Percentiles rank a stretch among this genome's conserved stretches.
Evolutionary conservation across 768 basidiomycete genomes (phyloP).

Genomic region (Podaxis sp.): DNA sequence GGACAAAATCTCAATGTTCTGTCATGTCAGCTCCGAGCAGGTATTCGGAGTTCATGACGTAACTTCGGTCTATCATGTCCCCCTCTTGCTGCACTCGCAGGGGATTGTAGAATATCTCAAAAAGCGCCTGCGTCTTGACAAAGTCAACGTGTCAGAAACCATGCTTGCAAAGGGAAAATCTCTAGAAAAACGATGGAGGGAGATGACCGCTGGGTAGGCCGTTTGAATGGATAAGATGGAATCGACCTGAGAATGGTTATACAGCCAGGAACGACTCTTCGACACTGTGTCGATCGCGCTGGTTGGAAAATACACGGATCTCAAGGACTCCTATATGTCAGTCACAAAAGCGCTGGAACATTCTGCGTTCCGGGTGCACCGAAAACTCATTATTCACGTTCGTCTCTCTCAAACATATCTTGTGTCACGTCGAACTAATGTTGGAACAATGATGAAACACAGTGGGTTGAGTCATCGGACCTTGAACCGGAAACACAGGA

Average conservation of each 20-base stretch:
- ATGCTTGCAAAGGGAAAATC: slow-evolving; percentile 59
- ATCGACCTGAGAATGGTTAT: not conserved
- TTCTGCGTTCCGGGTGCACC: slow-evolving; percentile 87
- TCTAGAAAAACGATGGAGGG: slow-evolving; percentile 75
- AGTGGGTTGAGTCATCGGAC: slow-evolving; percentile 98
- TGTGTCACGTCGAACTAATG: not conserved
- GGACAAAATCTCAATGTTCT: slow-evolving; percentile 98
- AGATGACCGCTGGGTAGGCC: slow-evolving; percentile 73
- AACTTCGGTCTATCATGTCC: slow-evolving; percentile 95
- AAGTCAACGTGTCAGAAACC: slow-evolving; percentile 46
- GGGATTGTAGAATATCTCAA: slow-evolving; percentile 85
- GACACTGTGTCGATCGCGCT: slow-evolving; percentile 87
- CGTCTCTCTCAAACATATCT: slow-evolving; percentile 19
- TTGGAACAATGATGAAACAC: not conserved
- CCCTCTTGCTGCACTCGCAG: slow-evolving; percentile 85
- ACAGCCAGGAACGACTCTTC: slow-evolving; percentile 89
- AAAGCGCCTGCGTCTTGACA: slow-evolving; percentile 73
- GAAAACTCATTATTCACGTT: slow-evolving; percentile 80
- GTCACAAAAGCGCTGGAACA: slow-evolving; percentile 97
- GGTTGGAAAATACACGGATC: slow-evolving; percentile 95
- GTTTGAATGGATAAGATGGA: not conserved
- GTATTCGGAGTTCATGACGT: slow-evolving; percentile 97
- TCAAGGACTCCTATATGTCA: slow-evolving; percentile 98
- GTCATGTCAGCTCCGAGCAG: slow-evolving; percentile 85
- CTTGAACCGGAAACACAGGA: slow-evolving; percentile 80